Evolutionary conservation across 2,329 filamentous ascomycete species (phyloP).

Genomic region (Aphanocladium album): DNA sequence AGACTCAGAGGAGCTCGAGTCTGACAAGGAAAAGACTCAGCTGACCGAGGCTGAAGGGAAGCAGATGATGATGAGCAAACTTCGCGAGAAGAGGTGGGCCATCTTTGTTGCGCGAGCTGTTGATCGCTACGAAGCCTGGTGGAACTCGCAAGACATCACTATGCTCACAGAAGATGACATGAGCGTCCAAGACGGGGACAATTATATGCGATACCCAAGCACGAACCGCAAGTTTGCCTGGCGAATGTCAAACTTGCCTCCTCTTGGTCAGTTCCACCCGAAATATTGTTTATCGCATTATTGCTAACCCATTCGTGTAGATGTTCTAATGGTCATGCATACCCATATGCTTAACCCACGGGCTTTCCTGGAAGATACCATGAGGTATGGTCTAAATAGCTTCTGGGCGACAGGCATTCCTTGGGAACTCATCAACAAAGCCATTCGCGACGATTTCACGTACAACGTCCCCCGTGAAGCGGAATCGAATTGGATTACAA

Average conservation of each 20-base stretch:
- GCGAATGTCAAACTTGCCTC: slow-evolving; percentile 42
- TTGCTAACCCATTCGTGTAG: slow-evolving; percentile 28
- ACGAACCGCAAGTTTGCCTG: slow-evolving; percentile 29
- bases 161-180: slow-evolving; percentile 34
- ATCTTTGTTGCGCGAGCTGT: slow-evolving; percentile 64
- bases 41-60: slow-evolving; percentile 26
- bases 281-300: neutral
- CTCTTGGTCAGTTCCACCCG: slow-evolving; percentile 45
- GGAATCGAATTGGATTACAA: slow-evolving; percentile 40
- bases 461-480: slow-evolving; percentile 45
- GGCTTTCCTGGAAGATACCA: slow-evolving; percentile 67
- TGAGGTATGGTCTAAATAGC: slow-evolving; percentile 50
- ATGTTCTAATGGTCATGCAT: slow-evolving; percentile 78
- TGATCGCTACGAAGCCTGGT: slow-evolving; percentile 65
- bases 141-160: slow-evolving; percentile 34
- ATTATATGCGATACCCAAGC: slow-evolving; percentile 31
- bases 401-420: slow-evolving; percentile 62
- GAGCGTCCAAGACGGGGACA: slow-evolving; percentile 16
- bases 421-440: slow-evolving; percentile 54
- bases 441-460: slow-evolving; percentile 55
- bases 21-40: slow-evolving; percentile 14
- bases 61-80: slow-evolving; percentile 36
- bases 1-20: neutral
- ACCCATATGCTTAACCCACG: slow-evolving; percentile 73
- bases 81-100: slow-evolving; percentile 70